phyloP scores from a whole-genome alignment of 2,329 filamentous ascomycete species.

The Didymella lethalis region DNA sequence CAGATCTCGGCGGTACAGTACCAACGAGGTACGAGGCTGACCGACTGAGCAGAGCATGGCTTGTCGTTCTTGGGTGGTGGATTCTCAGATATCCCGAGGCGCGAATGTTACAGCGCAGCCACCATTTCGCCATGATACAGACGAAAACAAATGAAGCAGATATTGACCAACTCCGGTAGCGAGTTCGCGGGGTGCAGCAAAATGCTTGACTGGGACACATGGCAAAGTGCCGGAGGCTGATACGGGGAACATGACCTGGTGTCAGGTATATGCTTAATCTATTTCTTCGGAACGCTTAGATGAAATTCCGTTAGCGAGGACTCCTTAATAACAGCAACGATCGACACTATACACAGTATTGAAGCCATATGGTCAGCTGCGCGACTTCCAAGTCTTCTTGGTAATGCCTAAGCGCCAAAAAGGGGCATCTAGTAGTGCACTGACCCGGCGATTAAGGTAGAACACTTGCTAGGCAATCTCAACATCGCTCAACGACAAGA shows the following conservation, averaged over 20 bases:
- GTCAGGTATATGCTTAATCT: conserved; percentile 28
- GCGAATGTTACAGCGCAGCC: conserved; percentile 8
- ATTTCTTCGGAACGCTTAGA: conserved; percentile 25
- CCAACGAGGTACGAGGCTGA: conserved; percentile 18
- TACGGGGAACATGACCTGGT: background rate
- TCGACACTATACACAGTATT: background rate
- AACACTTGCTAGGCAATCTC: background rate
- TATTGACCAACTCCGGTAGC: conserved; percentile 19
- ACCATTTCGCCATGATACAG: conserved; percentile 2
- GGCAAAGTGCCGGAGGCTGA: conserved; percentile 15
- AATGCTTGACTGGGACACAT: conserved; percentile 5
- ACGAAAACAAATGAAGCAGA: conserved; percentile 26
- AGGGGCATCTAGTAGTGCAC: background rate
- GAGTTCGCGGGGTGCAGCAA: conserved; percentile 8
- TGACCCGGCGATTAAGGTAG: background rate
- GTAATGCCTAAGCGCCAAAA: background rate
- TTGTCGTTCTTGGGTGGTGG: conserved; percentile 16
- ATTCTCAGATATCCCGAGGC: conserved; percentile 2
- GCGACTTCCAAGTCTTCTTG: background rate
- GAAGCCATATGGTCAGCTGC: conserved; percentile 8
- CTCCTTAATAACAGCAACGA: conserved; percentile 7
- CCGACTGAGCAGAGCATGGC: conserved; percentile 6
- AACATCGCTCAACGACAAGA: background rate
- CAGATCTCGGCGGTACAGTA: conserved; percentile 4
- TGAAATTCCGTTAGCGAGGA: conserved; percentile 32